These are phyloP conservation scores for Chrysanthemum makinoi DNA, from an alignment of 129 eudicot species.

Conservation along the genomic window DNA sequence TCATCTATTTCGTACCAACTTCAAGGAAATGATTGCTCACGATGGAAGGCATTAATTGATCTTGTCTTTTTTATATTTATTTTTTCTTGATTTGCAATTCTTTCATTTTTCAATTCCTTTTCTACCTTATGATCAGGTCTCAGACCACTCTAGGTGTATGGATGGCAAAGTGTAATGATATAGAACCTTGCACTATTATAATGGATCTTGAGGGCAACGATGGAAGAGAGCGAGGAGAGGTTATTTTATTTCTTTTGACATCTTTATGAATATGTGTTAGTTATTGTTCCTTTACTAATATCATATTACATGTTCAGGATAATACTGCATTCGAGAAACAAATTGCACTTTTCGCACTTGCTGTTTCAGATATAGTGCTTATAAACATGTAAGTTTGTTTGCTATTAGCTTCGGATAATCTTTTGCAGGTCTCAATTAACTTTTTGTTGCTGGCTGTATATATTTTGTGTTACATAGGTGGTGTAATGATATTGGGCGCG, in stretches of 20 bases:
- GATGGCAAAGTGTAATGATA: too few relatives aligned
- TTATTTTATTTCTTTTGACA: too few relatives aligned
- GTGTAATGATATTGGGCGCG: conserved; percentile 69
- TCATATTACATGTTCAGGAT: neutral
- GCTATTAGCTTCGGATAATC: neutral
- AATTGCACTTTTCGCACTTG: conserved; percentile 73
- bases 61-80: too few relatives aligned
- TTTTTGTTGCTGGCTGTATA: conserved; percentile 15
- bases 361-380: conserved; percentile 70
- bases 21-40: too few relatives aligned
- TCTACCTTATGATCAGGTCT: too few relatives aligned
- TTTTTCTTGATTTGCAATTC: too few relatives aligned
- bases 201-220: too few relatives aligned
- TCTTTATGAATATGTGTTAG: neutral
- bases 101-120: neutral
- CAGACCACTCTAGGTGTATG: too few relatives aligned
- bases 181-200: too few relatives aligned
- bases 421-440: neutral
- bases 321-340: conserved; percentile 75
- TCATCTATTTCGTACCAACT: too few relatives aligned
- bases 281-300: too few relatives aligned
- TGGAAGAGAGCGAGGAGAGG: too few relatives aligned
- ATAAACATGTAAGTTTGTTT: conserved; percentile 60
- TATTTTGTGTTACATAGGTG: conserved; percentile 28
- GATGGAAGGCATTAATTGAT: neutral